Evolutionary conservation across 305 asterid species (phyloP), one percentile per base, ranked within the genome.

Genomic region (Caryopteris hybrid): DNA sequence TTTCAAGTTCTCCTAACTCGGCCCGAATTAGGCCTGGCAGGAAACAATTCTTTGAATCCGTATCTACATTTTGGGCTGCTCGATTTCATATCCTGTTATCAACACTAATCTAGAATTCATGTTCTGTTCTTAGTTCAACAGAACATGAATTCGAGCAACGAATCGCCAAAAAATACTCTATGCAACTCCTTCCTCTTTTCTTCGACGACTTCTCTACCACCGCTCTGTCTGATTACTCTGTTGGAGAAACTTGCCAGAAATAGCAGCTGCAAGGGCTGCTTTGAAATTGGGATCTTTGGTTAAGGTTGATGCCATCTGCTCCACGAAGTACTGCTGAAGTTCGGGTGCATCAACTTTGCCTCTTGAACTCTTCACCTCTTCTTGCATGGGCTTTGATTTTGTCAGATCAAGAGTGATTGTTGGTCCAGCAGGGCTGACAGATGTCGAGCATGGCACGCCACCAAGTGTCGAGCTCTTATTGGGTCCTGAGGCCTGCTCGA

Each of bases 301-400:
- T 50, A 93, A 81, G 34, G 95, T 84, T 7, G 94, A 77, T 27
- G 99, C 99, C 99, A 93, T 93, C 13, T 93, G 96, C n/a, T 93
- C 96, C 58, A 92, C 83, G 50, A 92, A 72, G 57, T 61, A 83
- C 17, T 83, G 79, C 22, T 84, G 95, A 13, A 82, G 66, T 22
- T 79, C 81, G 13, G 89, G 87, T 41, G 86, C 65, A 47, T 79
- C 83, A 27, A 61, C 18, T 53, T 55, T 73, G 33, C 63, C 57
- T 38, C 41, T 71, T 0, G 64, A 31, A 25, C 61, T 71, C 36
- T 66, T 79, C n/a, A 54, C 46, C 17, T 73, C 83, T 53, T 76
- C 76, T 11, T 76, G 63, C 13, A 56, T 66, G 12, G 76, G 58
- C 68, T 72, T 84, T 8, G 86, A 74, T 57, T 84, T 81, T 2